phyloP scores from a whole-genome alignment of 2,329 filamentous ascomycete genomes.

The Curvularia sp. region DNA sequence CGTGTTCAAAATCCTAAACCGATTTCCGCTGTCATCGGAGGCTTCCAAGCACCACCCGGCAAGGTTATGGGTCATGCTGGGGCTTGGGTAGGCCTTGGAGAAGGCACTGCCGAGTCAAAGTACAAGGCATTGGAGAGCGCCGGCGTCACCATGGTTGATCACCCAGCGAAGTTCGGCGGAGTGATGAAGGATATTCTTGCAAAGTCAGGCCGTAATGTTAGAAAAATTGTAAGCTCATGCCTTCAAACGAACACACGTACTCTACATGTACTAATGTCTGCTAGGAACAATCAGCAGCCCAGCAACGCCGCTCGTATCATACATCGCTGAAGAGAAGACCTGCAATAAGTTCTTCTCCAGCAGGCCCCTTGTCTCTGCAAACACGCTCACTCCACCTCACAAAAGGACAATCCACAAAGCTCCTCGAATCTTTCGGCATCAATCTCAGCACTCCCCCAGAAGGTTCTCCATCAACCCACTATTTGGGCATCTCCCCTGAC shows the following conservation, averaged over 20 bases:
- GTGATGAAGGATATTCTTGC: slow-evolving; percentile 69
- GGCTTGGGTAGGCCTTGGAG: slow-evolving; percentile 71
- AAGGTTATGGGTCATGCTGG: slow-evolving; percentile 82
- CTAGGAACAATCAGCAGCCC: slow-evolving; percentile 46
- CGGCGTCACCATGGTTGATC: slow-evolving; percentile 74
- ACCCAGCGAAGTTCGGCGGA: slow-evolving; percentile 75
- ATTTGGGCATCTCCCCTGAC: slow-evolving; percentile 70
- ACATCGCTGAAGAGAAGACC: slow-evolving; percentile 39
- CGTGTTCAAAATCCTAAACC: slow-evolving; percentile 71
- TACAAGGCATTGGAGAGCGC: slow-evolving; percentile 69
- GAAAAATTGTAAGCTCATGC: slow-evolving; percentile 45
- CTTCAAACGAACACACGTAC: neutral
- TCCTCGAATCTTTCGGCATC: slow-evolving; percentile 62
- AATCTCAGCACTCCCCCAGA: slow-evolving; percentile 52
- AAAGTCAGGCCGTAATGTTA: slow-evolving; percentile 51
- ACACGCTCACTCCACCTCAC: slow-evolving; percentile 63
- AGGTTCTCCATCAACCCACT: slow-evolving; percentile 49
- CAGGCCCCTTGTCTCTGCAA: slow-evolving; percentile 40
- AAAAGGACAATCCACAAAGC: slow-evolving; percentile 60
- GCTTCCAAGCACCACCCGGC: slow-evolving; percentile 67
- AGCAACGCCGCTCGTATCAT: slow-evolving; percentile 59
- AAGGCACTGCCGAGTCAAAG: slow-evolving; percentile 70
- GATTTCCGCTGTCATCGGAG: slow-evolving; percentile 74
- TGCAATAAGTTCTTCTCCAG: slow-evolving; percentile 6
- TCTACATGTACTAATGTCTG: slow-evolving; percentile 7